phyloP scores from a whole-genome alignment of 192 early-diverging fungal species.

The Linnemannia zychae region DNA sequence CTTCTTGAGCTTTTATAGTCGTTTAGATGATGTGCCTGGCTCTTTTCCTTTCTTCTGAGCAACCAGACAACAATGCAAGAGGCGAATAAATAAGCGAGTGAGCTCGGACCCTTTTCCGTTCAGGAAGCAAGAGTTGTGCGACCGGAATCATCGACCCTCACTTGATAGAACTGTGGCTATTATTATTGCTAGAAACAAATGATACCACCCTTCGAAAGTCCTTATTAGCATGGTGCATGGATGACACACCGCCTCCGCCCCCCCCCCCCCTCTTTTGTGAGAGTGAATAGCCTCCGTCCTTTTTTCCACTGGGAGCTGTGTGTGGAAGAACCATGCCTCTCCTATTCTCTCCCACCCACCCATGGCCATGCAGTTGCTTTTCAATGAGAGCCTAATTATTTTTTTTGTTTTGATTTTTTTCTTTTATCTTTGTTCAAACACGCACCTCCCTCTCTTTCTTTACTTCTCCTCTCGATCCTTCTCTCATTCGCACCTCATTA shows the following conservation, averaged over 20 bases:
- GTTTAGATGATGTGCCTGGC: background rate
- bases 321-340: background rate
- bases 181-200: background rate
- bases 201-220: background rate
- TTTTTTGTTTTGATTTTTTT: too few species aligned
- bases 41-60: too few species aligned
- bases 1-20: constrained; percentile 10
- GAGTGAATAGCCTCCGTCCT: background rate
- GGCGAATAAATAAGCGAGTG: background rate
- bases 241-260: background rate
- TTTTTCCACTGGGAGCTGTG: background rate
- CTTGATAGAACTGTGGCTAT: background rate
- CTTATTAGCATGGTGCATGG: too few species aligned
- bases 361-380: background rate
- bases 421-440: background rate
- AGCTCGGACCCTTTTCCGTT: background rate
- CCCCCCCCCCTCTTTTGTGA: background rate
- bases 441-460: background rate
- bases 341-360: background rate
- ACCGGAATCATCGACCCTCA: background rate
- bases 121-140: background rate
- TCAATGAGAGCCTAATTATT: background rate
- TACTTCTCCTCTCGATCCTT: background rate
- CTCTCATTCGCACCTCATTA: background rate
- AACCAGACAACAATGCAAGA: too few species aligned